Evolutionary conservation across 75 land plant genomes (phyloP).

Genomic region (Cryptomeria japonica): DNA sequence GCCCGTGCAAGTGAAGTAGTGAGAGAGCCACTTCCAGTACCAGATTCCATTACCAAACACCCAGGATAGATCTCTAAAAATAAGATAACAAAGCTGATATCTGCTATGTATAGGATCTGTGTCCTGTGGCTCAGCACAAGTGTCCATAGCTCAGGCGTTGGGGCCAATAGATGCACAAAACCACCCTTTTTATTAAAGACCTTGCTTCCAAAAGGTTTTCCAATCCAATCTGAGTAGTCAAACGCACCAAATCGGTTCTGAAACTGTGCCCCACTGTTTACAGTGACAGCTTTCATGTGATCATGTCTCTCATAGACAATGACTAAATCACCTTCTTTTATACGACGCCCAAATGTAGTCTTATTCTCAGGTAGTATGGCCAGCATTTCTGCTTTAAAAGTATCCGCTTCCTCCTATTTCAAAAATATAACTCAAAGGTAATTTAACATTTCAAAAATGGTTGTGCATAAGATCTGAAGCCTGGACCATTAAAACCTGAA

Average conservation of each 20-base stretch:
- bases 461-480: background rate
- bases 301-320: conserved; percentile 89
- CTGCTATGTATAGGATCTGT: conserved; percentile 90
- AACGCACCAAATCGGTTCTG: conserved; percentile 86
- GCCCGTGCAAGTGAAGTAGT: conserved; percentile 89
- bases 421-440: background rate
- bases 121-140: conserved; percentile 92
- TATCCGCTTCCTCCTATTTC: background rate
- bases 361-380: conserved; percentile 23
- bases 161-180: conserved; percentile 81
- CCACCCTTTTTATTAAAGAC: conserved; percentile 77
- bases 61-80: conserved; percentile 89
- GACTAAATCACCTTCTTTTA: conserved; percentile 77
- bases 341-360: conserved; percentile 39
- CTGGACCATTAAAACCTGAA: background rate
- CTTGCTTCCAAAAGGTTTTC: conserved; percentile 85
- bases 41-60: conserved; percentile 81
- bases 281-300: conserved; percentile 83
- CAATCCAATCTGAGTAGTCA: conserved; percentile 86
- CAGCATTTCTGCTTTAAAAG: conserved; percentile 25
- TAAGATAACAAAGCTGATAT: conserved; percentile 85
- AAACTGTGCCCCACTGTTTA: conserved; percentile 36
- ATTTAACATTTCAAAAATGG: background rate
- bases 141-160: conserved; percentile 95
- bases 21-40: conserved; percentile 95